Base-by-base conservation (phyloP, 306 rosid genomes). In the Ormosia semicastrata region DNA sequence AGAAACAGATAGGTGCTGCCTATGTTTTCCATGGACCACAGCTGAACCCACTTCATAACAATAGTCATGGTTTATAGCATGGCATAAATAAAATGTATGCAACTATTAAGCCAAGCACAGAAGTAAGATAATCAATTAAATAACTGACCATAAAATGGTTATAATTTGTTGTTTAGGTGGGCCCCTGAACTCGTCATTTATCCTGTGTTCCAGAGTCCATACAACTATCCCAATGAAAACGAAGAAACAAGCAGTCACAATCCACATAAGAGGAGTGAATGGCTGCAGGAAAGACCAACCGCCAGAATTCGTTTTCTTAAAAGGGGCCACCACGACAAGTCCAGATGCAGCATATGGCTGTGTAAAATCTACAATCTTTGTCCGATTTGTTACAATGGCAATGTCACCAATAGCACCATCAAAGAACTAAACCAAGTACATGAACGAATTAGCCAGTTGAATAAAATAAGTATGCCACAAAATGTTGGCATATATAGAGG, bases 201-300 rank as follows among this genome's bases (percentile, higher is more conserved):
- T 88, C 71, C 97, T 87, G 87, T 96, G 98, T 90, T 96, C 99
- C 85, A 96, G 83, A 82, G 85, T 86, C 98, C 98, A 96, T 53
- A 96, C 91, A 70, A 96, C 97, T 71, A 91, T 72, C 67, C 98
- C 99, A 15, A 96, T 54, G 78, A 93, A 66, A 83, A 96, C 69
- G 86, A 96, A 93, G 88, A 84, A 93, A 79, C 77, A 72, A 72
- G 88, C 91, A 77, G 90, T 93, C 80, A 93, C 92, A 17, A 75
- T 58, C 99, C 98, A 96, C 99, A 93, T 90, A n/a, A 39, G 72
- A 59, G 86, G 86, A 82, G 86, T 87, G 87, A 93, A 96, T 50
- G 99, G 98, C 81, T 86, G 90, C 75, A 96, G 76, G 86, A 96
- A 96, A 73, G 99, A 86, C 99, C 99, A 96, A 57, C 97, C 94